Evolutionary conservation across 805 yeast species (phyloP).

Genomic region (Kazachstania viticola): DNA sequence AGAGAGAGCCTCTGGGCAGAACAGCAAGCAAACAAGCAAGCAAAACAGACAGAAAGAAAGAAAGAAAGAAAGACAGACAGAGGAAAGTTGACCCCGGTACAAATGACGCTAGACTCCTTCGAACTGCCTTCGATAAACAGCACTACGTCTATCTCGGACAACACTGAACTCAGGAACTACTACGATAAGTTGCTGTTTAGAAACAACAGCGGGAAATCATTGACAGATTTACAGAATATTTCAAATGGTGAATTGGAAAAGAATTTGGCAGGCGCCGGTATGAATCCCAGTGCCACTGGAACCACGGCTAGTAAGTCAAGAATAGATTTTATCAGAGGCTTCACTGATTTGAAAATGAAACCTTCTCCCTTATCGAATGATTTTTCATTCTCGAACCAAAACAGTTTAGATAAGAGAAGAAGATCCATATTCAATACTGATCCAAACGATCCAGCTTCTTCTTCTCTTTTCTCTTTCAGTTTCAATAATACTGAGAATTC

Average conservation of each 20-base stretch:
- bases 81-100: too few species aligned
- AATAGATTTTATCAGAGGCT: constrained; percentile 21
- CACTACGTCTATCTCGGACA: constrained; percentile 26
- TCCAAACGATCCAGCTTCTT: neutral
- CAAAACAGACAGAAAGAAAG: too few species aligned
- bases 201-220: constrained; percentile 24
- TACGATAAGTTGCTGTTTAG: constrained; percentile 25
- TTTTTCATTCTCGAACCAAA: too few species aligned
- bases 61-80: too few species aligned
- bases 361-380: constrained; percentile 2
- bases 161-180: constrained; percentile 23
- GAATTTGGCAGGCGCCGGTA: too few species aligned
- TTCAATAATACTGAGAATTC: neutral
- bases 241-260: too few species aligned
- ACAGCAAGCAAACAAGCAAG: too few species aligned
- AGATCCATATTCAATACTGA: neutral
- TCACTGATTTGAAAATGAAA: constrained; percentile 2
- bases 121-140: constrained; percentile 26
- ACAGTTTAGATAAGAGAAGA: too few species aligned
- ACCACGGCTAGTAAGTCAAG: constrained; percentile 2
- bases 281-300: neutral
- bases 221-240: constrained; percentile 22
- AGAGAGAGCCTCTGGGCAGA: too few species aligned
- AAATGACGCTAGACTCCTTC: constrained; percentile 1
- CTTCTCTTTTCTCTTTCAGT: neutral